Percentiles rank a stretch among this genome's conserved stretches.
Evolutionary conservation across 1,139 yeast genomes (phyloP).

Genomic region (Kodamaea sp.): DNA sequence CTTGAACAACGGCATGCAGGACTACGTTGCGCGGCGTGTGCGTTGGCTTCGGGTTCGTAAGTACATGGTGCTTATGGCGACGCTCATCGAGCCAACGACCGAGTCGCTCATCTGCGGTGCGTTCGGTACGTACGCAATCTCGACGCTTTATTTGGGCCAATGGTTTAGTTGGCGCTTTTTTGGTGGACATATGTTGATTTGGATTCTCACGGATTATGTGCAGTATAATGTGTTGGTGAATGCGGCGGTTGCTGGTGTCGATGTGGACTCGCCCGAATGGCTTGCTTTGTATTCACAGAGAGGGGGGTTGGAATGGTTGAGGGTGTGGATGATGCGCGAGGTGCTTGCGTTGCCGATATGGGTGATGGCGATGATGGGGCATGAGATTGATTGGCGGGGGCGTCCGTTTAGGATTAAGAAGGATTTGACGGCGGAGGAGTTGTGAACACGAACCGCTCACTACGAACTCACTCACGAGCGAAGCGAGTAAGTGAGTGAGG

Average conservation of each 20-base stretch:
- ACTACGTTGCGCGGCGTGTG: slow-evolving; percentile 64
- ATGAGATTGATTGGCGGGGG: slow-evolving; percentile 79
- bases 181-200: slow-evolving; percentile 51
- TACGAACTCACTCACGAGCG: no score
- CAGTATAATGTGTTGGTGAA: slow-evolving; percentile 51
- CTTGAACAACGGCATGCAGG: slow-evolving; percentile 39
- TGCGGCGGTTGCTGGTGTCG: slow-evolving; percentile 8
- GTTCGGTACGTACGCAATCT: slow-evolving; percentile 60
- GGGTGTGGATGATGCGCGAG: slow-evolving; percentile 67
- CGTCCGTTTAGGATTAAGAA: slow-evolving; percentile 67
- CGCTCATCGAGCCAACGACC: slow-evolving; percentile 82
- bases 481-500: no score
- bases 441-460: no score
- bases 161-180: slow-evolving; percentile 38
- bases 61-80: slow-evolving; percentile 84
- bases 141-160: slow-evolving; percentile 40
- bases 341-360: slow-evolving; percentile 78
- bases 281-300: not conserved
- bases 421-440: slow-evolving; percentile 75
- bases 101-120: slow-evolving; percentile 69
- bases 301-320: slow-evolving; percentile 8
- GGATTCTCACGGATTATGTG: slow-evolving; percentile 62
- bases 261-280: not conserved
- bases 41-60: slow-evolving; percentile 89
- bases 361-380: slow-evolving; percentile 77